Percentiles rank a stretch among this genome's conserved stretches.
phyloP scores from a whole-genome alignment of 495 filamentous ascomycete species.

The Lophiostoma macrostomum region DNA sequence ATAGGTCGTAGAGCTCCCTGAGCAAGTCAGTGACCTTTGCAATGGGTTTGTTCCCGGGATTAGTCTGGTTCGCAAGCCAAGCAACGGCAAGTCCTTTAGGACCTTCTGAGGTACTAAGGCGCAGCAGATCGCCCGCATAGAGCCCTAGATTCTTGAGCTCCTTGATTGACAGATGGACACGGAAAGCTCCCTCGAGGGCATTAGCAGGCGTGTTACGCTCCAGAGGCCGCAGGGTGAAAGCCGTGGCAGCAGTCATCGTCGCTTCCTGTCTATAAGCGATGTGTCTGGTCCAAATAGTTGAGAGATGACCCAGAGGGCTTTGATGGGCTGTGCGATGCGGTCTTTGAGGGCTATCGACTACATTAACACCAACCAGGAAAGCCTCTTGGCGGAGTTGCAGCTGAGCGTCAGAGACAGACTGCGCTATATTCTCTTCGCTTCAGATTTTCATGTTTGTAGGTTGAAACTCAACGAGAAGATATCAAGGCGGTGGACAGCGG shows the following conservation, averaged over 20 bases:
- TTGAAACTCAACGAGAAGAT: no score
- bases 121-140: conserved; percentile 57
- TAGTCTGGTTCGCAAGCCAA: conserved; percentile 17
- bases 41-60: conserved; percentile 25
- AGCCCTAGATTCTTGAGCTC: conserved; percentile 60
- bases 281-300: neutral
- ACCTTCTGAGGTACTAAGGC: conserved; percentile 34
- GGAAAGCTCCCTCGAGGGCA: conserved; percentile 58
- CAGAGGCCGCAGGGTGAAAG: conserved; percentile 26
- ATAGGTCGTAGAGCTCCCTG: conserved; percentile 43
- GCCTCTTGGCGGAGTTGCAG: no score
- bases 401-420: no score
- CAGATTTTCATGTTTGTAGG: no score
- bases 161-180: conserved; percentile 64
- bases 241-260: conserved; percentile 6
- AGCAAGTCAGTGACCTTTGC: conserved; percentile 43
- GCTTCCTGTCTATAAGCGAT: neutral
- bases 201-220: conserved; percentile 12
- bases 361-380: no score
- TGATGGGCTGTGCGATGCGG: no score
- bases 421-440: neutral
- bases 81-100: conserved; percentile 20
- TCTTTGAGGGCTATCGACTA: no score
- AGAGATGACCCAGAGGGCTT: no score
- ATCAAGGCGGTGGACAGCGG: neutral